Percentiles rank a stretch among this genome's conserved stretches.
Conservation (phyloP, 345 rosid species). For the Eucalyptus polyanthemos region DNA sequence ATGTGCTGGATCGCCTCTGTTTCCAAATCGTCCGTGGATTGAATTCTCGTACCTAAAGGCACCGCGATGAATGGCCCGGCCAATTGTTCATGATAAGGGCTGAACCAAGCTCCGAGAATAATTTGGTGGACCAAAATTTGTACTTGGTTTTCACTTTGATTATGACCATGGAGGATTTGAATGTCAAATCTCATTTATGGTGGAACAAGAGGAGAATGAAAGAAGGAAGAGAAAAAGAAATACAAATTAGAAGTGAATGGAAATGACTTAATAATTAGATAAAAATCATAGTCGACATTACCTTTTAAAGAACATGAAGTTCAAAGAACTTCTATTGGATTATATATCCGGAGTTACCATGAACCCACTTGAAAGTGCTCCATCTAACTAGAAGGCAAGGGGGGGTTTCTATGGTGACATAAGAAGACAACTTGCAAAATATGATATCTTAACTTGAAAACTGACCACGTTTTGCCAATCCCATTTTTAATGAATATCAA, state of each 20-base stretch:
- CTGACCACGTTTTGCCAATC: accelerated
- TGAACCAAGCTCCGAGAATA: neutral
- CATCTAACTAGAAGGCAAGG: no score
- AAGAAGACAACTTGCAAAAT: neutral
- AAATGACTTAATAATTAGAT: neutral
- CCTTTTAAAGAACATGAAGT: neutral
- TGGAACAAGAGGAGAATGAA: neutral
- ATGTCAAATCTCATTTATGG: neutral
- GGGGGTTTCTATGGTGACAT: neutral
- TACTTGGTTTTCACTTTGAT: neutral
- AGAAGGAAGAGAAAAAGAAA: neutral
- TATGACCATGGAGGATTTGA: neutral
- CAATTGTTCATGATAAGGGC: neutral
- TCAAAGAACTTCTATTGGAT: neutral
- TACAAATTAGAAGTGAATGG: neutral
- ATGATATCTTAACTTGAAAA: neutral
- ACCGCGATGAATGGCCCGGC: neutral
- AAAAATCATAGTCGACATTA: neutral
- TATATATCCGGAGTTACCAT: neutral
- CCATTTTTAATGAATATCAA: neutral
- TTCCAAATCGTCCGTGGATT: neutral
- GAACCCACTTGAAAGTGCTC: neutral
- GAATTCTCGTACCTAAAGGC: neutral
- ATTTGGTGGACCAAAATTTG: neutral
- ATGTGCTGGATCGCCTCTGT: neutral